Conservation (phyloP, 2,329 filamentous ascomycete species). For the Nannizzia gypsea region DNA sequence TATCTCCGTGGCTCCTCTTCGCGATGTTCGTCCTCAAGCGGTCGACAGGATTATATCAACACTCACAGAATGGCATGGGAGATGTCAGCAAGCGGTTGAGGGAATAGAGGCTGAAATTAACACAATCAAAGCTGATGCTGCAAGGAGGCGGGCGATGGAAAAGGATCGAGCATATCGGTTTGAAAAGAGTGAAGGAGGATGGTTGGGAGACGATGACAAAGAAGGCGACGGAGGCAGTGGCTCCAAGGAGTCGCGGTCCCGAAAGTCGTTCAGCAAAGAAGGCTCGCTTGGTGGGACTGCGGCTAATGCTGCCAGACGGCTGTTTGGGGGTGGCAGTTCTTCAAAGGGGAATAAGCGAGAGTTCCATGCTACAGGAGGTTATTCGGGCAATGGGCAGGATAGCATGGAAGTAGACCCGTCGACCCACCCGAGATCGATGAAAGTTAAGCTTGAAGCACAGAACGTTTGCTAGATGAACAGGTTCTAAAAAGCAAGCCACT, state of each 20-base stretch:
- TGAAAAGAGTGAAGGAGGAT: constrained; percentile 38
- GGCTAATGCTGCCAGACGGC: neutral
- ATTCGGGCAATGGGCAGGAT: neutral
- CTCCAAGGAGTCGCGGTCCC: constrained; percentile 9
- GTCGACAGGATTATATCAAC: constrained; percentile 56
- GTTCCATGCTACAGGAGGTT: constrained; percentile 11
- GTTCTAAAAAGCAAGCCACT: neutral
- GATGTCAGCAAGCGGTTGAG: constrained; percentile 61
- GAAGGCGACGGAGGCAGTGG: constrained; percentile 12
- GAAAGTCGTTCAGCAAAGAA: constrained; percentile 6
- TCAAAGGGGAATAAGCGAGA: constrained; percentile 13
- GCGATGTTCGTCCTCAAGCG: constrained; percentile 66
- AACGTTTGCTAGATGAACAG: neutral
- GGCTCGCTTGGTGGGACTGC: constrained; percentile 1
- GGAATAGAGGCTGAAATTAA: constrained; percentile 67
- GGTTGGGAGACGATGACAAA: constrained; percentile 18
- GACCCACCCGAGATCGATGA: neutral
- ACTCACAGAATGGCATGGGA: constrained; percentile 62
- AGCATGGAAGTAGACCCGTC: constrained; percentile 4
- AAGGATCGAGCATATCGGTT: constrained; percentile 39
- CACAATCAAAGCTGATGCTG: constrained; percentile 49
- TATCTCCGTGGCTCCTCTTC: constrained; percentile 68
- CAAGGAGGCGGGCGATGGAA: constrained; percentile 41
- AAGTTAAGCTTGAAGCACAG: constrained; percentile 14
- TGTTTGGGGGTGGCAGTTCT: constrained; percentile 9